These are phyloP conservation scores for Inonotus obliquus DNA, from an alignment of 1,284 basidiomycete genomes.

Conservation along the genomic window DNA sequence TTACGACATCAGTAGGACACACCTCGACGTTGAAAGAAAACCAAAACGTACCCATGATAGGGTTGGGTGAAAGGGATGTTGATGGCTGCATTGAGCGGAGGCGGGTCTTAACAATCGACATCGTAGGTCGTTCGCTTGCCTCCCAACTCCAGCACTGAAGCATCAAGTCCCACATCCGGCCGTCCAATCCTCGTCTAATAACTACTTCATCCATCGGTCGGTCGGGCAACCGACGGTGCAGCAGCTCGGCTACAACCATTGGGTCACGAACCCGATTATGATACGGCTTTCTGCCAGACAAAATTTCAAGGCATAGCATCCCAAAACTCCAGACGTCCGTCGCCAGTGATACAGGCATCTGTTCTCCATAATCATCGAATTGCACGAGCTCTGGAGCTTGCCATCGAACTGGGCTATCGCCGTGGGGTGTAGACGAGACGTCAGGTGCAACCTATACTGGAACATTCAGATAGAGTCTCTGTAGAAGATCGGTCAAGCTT, in stretches of 20 bases:
- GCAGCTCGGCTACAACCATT: constrained; percentile 29
- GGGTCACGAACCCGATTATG: constrained; percentile 27
- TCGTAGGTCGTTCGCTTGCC: constrained; percentile 35
- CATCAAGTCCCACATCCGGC: constrained; percentile 38
- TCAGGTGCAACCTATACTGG: constrained; percentile 27
- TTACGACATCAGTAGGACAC: background rate
- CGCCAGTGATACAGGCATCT: constrained; percentile 29
- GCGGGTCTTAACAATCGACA: constrained; percentile 22
- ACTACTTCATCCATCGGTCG: constrained; percentile 26
- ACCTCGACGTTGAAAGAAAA: background rate
- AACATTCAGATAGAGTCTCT: constrained; percentile 2
- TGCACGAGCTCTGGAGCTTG: constrained; percentile 35
- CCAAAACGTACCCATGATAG: background rate
- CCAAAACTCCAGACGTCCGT: constrained; percentile 44
- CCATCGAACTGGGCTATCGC: constrained; percentile 33
- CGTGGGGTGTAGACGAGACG: constrained; percentile 23
- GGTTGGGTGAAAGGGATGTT: background rate
- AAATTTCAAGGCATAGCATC: constrained; percentile 40
- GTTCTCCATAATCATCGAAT: constrained; percentile 18
- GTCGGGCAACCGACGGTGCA: constrained; percentile 29
- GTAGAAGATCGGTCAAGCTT: constrained; percentile 10
- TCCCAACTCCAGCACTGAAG: constrained; percentile 35
- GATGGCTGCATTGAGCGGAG: background rate
- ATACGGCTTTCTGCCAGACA: constrained; percentile 37
- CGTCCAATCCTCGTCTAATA: constrained; percentile 28